Conservation (phyloP, 2,329 filamentous ascomycete genomes). For the Neoscytalidium dimidiatum region DNA sequence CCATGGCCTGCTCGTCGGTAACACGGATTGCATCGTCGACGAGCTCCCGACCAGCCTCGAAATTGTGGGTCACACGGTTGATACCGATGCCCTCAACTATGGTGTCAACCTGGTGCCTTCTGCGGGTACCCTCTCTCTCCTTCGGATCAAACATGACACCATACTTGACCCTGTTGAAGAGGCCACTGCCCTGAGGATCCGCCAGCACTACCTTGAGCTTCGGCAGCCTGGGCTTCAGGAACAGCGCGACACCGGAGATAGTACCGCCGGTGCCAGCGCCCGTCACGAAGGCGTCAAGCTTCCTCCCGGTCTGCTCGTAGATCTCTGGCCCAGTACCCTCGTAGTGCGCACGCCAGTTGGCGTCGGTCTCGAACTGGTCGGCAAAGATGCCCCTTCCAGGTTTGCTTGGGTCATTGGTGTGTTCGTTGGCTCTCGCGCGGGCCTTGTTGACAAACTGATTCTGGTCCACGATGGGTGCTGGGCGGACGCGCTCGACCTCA, state of each 20-base stretch:
- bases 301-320: slow-evolving; percentile 71
- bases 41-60: slow-evolving; percentile 81
- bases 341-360: slow-evolving; percentile 86
- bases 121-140: slow-evolving; percentile 85
- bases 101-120: slow-evolving; percentile 89
- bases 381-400: slow-evolving; percentile 85
- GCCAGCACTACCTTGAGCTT: slow-evolving; percentile 75
- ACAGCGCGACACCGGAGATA: slow-evolving; percentile 81
- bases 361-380: slow-evolving; percentile 90
- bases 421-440: slow-evolving; percentile 71
- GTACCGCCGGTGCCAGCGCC: slow-evolving; percentile 95
- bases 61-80: slow-evolving; percentile 91
- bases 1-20: slow-evolving; percentile 82
- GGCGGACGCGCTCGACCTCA: slow-evolving; percentile 84
- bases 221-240: slow-evolving; percentile 73
- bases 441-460: slow-evolving; percentile 95
- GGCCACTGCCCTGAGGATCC: slow-evolving; percentile 89
- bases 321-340: slow-evolving; percentile 88
- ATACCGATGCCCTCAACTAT: slow-evolving; percentile 96
- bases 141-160: slow-evolving; percentile 94
- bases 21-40: slow-evolving; percentile 90
- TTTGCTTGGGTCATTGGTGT: slow-evolving; percentile 60
- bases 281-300: slow-evolving; percentile 83
- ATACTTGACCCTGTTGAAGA: slow-evolving; percentile 89
- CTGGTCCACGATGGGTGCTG: slow-evolving; percentile 90